Base-by-base conservation (phyloP, 257 asterid species). In the Nicotiana paniculata region DNA sequence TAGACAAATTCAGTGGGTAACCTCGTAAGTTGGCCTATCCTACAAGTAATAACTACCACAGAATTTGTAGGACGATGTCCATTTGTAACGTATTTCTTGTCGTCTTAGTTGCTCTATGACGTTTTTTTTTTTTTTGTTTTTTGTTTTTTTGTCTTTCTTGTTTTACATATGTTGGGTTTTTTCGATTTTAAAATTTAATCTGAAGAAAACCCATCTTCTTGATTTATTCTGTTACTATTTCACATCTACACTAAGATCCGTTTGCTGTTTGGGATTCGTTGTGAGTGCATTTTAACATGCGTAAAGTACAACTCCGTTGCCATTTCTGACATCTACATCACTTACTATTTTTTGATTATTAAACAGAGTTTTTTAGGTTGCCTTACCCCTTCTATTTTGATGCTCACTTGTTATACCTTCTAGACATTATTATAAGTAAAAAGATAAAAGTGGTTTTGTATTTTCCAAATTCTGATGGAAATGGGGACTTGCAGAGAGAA, bases 401-500 rank as follows among this genome's bases (percentile, higher is more conserved):
- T 32, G 1, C 16, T 16, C 4, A 32, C 6, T 12, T 65, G 21
- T 51, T 53, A 11, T 66, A 12, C 18, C 9, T 64, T 63, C 57
- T 12, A 9, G 37, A 63, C 12, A 9, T 9, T 32, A 21, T 21
- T 21, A 21, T 21, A 21, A 58, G 64, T 18, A 18, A 32, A 32
- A 32, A 32, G 33, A 32, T 32, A 2, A 32, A 32, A 32, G 33
- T 32, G 33, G 33, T 32, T 32, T 32, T 32, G 33, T 32, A 32
- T 9, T 16, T 13, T 65, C 16, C 51, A 74, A 54, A 33, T 84
- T 69, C 65, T 68, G 65, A 81, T 35, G 43, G 17, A 35, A 54
- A 24, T 81, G 69, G 43, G 68, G 70, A 77, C 0, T 81, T 87
- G 90, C 95, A 95, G 99, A 91, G 85, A 88, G 93, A 92, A 90